Evolutionary conservation across 176 grass and related monocot species (phyloP).

Genomic region (Eragrostis curvula): DNA sequence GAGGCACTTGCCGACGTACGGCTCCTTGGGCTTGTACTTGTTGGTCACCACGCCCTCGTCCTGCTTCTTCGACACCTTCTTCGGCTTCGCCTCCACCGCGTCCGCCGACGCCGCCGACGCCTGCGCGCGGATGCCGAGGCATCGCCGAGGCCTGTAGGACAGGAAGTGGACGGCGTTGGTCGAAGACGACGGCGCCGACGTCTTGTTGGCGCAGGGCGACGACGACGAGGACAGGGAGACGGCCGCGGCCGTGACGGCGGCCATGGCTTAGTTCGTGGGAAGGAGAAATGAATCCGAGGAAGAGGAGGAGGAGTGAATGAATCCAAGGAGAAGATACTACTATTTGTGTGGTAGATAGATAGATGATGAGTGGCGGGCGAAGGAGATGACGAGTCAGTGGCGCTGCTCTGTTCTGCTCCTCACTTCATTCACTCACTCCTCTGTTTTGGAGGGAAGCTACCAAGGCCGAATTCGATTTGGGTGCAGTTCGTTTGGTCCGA

Average conservation of each 20-base stretch:
- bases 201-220: slow-evolving; percentile 41
- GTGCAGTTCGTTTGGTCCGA: no score
- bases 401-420: background rate
- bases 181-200: background rate
- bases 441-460: background rate
- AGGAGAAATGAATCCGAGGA: background rate
- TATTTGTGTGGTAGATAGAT: background rate
- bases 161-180: slow-evolving; percentile 32
- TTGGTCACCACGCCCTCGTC: slow-evolving; percentile 78
- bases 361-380: slow-evolving; percentile 60
- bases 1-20: slow-evolving; percentile 77
- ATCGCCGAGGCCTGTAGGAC: no score
- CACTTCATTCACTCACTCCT: background rate
- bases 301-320: background rate
- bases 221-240: slow-evolving; percentile 50
- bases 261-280: slow-evolving; percentile 29
- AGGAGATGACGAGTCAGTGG: slow-evolving; percentile 52
- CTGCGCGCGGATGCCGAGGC: slow-evolving; percentile 67
- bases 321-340: background rate
- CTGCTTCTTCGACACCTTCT: slow-evolving; percentile 88
- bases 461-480: no score
- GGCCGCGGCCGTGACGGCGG: slow-evolving; percentile 70
- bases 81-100: slow-evolving; percentile 47
- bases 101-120: slow-evolving; percentile 40
- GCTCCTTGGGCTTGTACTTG: slow-evolving; percentile 84